A percentile compares a stretch with the other conserved stretches of the same genome.
Evolutionary conservation across 495 filamentous ascomycete genomes (phyloP).

Genomic region (Penicillium bovifimosum): DNA sequence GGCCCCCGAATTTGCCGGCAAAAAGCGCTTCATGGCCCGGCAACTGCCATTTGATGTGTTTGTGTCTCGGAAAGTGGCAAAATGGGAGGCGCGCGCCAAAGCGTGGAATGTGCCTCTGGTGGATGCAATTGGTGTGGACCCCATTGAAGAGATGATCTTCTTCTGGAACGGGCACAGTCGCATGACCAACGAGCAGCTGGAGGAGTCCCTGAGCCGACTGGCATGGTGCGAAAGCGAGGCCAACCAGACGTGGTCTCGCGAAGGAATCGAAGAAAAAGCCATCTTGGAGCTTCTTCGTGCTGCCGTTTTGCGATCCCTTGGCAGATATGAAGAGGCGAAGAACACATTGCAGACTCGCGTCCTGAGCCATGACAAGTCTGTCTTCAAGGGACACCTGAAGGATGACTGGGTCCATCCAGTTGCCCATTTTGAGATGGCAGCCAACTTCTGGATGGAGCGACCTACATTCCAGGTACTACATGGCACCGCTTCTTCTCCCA

Average conservation of each 20-base stretch:
- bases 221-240: slow-evolving; percentile 60
- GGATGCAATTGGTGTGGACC: slow-evolving; percentile 79
- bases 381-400: slow-evolving; percentile 67
- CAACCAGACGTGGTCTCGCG: slow-evolving; percentile 49
- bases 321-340: slow-evolving; percentile 57
- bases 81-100: slow-evolving; percentile 81
- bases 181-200: slow-evolving; percentile 61
- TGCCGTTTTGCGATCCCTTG: slow-evolving; percentile 59
- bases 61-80: slow-evolving; percentile 74
- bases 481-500: slow-evolving; percentile 16
- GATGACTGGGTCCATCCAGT: slow-evolving; percentile 79
- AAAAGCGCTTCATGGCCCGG: slow-evolving; percentile 83
- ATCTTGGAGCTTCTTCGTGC: slow-evolving; percentile 61
- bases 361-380: slow-evolving; percentile 54
- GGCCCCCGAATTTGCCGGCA: slow-evolving; percentile 71
- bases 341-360: slow-evolving; percentile 55
- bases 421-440: slow-evolving; percentile 87
- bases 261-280: slow-evolving; percentile 69
- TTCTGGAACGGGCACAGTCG: slow-evolving; percentile 83
- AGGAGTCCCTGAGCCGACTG: slow-evolving; percentile 56
- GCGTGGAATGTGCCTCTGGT: slow-evolving; percentile 62
- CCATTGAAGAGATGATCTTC: slow-evolving; percentile 91
- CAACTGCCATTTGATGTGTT: slow-evolving; percentile 90
- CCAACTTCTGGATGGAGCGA: slow-evolving; percentile 68
- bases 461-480: slow-evolving; percentile 33